Evolutionary conservation across 345 rosid genomes (phyloP), one percentile per base, ranked within the genome.

Genomic region (Boechera divaricarpa): DNA sequence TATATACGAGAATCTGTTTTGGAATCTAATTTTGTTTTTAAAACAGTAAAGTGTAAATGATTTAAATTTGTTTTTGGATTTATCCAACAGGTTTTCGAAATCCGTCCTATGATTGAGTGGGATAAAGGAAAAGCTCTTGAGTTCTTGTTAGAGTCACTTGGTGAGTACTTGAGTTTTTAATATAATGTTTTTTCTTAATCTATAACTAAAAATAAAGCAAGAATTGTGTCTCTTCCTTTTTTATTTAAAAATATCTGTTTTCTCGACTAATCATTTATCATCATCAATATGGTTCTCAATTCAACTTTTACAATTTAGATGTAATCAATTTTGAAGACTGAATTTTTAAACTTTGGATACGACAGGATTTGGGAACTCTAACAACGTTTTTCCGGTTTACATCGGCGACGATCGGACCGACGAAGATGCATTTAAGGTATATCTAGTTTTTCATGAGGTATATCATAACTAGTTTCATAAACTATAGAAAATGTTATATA

Each of bases 361-460:
- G 26, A 47, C 73, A 94, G 99, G 98, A 67, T 93, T 80, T 60
- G 90, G 90, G 21, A 85, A 93, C 60, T 87, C 88, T 71, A 76
- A 76, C 4, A 84, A 91, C 55, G 99, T 90, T 51, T 88, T 96
- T 2, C 99, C 99, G 0, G 87, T 96, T 3, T 96, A 96, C 62
- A 96, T 96, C 29, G 99, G 99, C 0, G 99, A 96, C 41, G 99
- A 96, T 73, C 82, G 88, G n/a, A 91, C 97, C 0, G 99, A 96
- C 28, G 99, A 96, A 74, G 99, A 96, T 73, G 99, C 99, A 45
- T 96, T 96, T 69, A 91, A 90, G 96, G 99, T 95, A 85, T 71
- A 79, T 21, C 1, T 21, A 69, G 38, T 69, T 8, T 21, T 21
- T 31, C 21, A 12, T 47, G 26, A 45, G n/a, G 2, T 15, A 31